Evolutionary conservation across 2,329 filamentous ascomycete species (phyloP).

Genomic region (Macroventuria anomochaeta): DNA sequence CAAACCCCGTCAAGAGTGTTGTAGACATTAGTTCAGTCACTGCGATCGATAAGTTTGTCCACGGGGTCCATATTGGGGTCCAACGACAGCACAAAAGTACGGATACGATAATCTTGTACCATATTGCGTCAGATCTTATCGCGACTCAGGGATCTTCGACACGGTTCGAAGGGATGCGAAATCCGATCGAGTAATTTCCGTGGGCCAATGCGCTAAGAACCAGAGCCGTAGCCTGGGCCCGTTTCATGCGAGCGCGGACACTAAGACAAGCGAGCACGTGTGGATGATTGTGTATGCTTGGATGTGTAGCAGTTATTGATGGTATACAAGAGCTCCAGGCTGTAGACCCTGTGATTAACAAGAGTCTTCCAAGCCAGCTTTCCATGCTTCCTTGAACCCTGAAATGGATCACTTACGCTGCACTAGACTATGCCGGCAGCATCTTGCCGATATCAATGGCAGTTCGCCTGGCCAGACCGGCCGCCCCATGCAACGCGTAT

Average conservation of each 20-base stretch:
- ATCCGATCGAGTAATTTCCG: constrained; percentile 10
- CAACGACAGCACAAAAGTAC: background rate
- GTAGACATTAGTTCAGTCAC: background rate
- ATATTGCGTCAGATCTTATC: constrained; percentile 16
- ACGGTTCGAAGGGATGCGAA: background rate
- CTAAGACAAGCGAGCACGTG: constrained; percentile 33
- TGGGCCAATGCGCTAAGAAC: constrained; percentile 5
- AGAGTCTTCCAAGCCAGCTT: background rate
- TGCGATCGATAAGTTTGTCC: too few relatives aligned
- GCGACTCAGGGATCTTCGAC: constrained; percentile 3
- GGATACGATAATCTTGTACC: background rate
- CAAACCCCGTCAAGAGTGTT: background rate
- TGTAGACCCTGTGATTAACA: background rate
- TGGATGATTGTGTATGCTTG: background rate
- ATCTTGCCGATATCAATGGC: constrained; percentile 4
- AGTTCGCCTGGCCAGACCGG: constrained; percentile 13
- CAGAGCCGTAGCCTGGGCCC: constrained; percentile 10
- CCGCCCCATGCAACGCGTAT: constrained; percentile 17
- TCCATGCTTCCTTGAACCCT: background rate
- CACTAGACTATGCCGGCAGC: background rate
- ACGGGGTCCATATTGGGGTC: background rate
- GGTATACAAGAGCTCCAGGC: constrained; percentile 19
- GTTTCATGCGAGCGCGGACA: constrained; percentile 30
- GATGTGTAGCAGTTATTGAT: constrained; percentile 8
- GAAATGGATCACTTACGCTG: background rate